Evolutionary conservation across 192 early-diverging fungal genomes (phyloP).

Genomic region (Backusella morwellensis): DNA sequence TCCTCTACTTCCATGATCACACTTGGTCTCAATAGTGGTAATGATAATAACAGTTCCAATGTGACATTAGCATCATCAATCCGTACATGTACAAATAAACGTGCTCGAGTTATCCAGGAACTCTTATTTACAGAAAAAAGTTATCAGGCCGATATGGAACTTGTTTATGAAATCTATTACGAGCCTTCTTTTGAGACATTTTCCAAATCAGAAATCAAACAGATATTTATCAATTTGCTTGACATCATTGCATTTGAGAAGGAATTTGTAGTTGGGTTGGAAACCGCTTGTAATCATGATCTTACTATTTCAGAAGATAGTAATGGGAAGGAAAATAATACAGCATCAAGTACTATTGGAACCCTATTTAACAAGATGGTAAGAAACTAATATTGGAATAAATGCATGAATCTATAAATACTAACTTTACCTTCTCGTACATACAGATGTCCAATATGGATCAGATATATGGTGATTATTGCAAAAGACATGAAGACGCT

Average conservation of each 20-base stretch:
- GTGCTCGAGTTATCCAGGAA: constrained; percentile 61
- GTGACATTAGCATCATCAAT: not conserved
- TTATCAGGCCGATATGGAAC: constrained; percentile 73
- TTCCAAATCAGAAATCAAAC: constrained; percentile 58
- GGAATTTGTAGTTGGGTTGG: constrained; percentile 64
- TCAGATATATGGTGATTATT: constrained; percentile 67
- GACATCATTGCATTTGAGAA: constrained; percentile 67
- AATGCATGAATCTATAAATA: not conserved
- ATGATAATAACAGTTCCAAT: not conserved
- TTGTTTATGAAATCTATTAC: constrained; percentile 71
- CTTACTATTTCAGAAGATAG: constrained; percentile 24
- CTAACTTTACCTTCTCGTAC: not conserved
- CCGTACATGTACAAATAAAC: constrained; percentile 2
- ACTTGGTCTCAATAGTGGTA: not conserved
- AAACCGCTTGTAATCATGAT: constrained; percentile 44
- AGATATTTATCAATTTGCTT: constrained; percentile 78
- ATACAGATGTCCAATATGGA: constrained; percentile 42
- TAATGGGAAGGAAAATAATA: not conserved
- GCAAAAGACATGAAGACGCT: constrained; percentile 72
- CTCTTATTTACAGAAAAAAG: constrained; percentile 73
- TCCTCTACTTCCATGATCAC: not conserved
- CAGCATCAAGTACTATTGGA: constrained; percentile 37
- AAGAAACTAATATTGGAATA: constrained; percentile 17
- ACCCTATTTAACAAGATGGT: constrained; percentile 54
- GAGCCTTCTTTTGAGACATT: constrained; percentile 54